These are phyloP conservation scores for Gentiana dahurica DNA, from an alignment of 257 asterid species.

Conservation along the genomic window DNA sequence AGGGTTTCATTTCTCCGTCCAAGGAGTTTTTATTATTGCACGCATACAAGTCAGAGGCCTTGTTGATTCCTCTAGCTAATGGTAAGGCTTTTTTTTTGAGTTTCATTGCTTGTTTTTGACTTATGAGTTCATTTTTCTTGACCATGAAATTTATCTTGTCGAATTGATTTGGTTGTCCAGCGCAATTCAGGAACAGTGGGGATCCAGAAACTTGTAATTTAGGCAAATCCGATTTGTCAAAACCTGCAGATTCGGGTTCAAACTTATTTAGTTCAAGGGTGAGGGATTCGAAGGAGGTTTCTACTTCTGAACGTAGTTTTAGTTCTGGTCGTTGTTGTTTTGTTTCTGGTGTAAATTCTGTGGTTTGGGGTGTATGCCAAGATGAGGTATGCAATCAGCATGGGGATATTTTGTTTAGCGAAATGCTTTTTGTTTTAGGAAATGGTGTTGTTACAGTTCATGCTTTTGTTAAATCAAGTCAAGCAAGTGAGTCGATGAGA, in stretches of 20 bases:
- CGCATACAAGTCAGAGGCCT: constrained; percentile 53
- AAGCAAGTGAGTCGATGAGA: constrained; percentile 22
- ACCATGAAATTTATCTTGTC: constrained; percentile 3
- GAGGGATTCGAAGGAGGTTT: constrained; percentile 20
- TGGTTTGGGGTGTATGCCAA: constrained; percentile 70
- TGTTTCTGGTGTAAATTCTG: constrained; percentile 63
- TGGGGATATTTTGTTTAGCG: constrained; percentile 45
- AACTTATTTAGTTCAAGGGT: constrained; percentile 27
- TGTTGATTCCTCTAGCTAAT: constrained; percentile 65
- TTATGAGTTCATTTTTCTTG: constrained; percentile 8
- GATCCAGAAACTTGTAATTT: constrained; percentile 25
- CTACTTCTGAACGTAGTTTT: constrained; percentile 20
- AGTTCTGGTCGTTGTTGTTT: constrained; percentile 29
- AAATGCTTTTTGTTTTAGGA: constrained; percentile 79
- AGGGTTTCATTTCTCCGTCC: constrained; percentile 85
- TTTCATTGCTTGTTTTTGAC: constrained; percentile 1
- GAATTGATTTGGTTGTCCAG: constrained; percentile 19
- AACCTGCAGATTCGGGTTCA: constrained; percentile 22
- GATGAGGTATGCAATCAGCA: constrained; percentile 40
- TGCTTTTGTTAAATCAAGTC: constrained; percentile 44
- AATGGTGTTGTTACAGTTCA: constrained; percentile 71
- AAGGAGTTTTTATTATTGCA: constrained; percentile 57
- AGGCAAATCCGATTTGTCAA: constrained; percentile 19
- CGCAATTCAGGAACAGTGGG: constrained; percentile 22
- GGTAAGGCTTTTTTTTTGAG: constrained; percentile 25